Evolutionary conservation across 257 asterid species (phyloP), one percentile per base, ranked within the genome.

Genomic region (Plantago elongata): DNA sequence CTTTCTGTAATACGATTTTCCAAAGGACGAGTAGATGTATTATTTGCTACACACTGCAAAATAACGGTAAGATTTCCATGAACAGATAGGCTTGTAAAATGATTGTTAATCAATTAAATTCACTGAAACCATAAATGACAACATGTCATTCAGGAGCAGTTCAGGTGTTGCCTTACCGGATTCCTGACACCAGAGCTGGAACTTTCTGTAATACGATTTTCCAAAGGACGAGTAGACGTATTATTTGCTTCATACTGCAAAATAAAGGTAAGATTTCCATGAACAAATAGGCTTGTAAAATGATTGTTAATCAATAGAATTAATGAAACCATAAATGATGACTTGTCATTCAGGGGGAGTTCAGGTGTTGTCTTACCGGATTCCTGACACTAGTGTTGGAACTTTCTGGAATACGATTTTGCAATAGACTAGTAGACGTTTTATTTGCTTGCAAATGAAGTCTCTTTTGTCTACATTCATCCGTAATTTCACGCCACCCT

Each of bases 41-140:
- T n/a, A n/a, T n/a, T n/a, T n/a, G n/a, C 72, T 63, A 61, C 78
- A 60, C 69, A 66, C 84, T 79, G 75, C 81, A 55, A 79, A 72
- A 69, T 7, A 63, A 69, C 72, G 46, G 18, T 46, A 9, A 29
- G 60, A 63, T 17, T 22, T 37, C 30, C 44, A 22, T 64, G 61
- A 9, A 65, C 38, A 2, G 38, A 13, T 63, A 60, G 48, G 55
- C 30, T 60, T 30, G 0, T 17, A 22, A 15, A 42, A 18, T 45
- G 51, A 37, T 43, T n/a, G 49, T 60, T 34, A 62, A 22, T 34
- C 38, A 34, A 34, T 34, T 42, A 57, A 10, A 56, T 59, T 22
- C 57, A 54, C 51, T 22, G n/a, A n/a, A n/a, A n/a, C 9, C 15
- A 42, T 55, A 43, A 56, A 61, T 9, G 22, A 51, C 44, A 54